Evolutionary conservation across 805 yeast species (phyloP).

Genomic region (Komagataella mondaviorum): DNA sequence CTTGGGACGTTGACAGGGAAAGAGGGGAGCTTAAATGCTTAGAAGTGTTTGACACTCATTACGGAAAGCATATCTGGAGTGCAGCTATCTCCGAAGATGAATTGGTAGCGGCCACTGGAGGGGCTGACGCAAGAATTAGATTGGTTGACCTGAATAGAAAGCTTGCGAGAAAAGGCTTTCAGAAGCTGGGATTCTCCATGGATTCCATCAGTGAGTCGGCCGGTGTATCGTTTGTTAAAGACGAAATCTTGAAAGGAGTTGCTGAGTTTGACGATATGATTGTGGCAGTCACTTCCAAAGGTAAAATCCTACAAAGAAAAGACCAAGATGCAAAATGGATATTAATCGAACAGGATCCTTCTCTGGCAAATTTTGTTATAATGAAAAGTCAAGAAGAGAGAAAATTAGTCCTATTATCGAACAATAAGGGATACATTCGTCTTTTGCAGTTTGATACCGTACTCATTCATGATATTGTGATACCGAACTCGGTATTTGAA

Average conservation of each 20-base stretch:
- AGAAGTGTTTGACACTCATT: slow-evolving; percentile 52
- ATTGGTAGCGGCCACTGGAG: slow-evolving; percentile 65
- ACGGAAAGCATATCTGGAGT: slow-evolving; percentile 84
- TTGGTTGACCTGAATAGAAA: slow-evolving; percentile 36
- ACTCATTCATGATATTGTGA: slow-evolving; percentile 10
- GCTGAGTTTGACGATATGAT: slow-evolving; percentile 31
- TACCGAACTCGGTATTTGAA: slow-evolving; percentile 12
- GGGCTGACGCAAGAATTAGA: slow-evolving; percentile 82
- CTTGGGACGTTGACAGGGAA: slow-evolving; percentile 43
- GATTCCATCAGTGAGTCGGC: slow-evolving; percentile 18
- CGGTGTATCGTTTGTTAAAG: slow-evolving; percentile 18
- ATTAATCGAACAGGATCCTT: slow-evolving; percentile 11
- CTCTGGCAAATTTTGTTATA: slow-evolving; percentile 14
- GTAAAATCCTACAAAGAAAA: slow-evolving; percentile 29
- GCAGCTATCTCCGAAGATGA: slow-evolving; percentile 36
- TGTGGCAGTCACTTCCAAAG: slow-evolving; percentile 45
- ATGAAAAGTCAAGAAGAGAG: slow-evolving; percentile 9
- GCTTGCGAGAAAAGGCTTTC: slow-evolving; percentile 16
- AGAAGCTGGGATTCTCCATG: slow-evolving; percentile 14
- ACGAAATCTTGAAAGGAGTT: slow-evolving; percentile 52
- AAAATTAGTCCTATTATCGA: slow-evolving; percentile 12
- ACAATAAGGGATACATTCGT: slow-evolving; percentile 27
- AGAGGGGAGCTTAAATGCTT: slow-evolving; percentile 23
- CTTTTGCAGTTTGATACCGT: slow-evolving; percentile 24
- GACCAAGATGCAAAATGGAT: slow-evolving; percentile 13